Evolutionary conservation across 2,329 filamentous ascomycete species (phyloP), one percentile per base, ranked within the genome.

Genomic region (Elsinoe batatas): DNA sequence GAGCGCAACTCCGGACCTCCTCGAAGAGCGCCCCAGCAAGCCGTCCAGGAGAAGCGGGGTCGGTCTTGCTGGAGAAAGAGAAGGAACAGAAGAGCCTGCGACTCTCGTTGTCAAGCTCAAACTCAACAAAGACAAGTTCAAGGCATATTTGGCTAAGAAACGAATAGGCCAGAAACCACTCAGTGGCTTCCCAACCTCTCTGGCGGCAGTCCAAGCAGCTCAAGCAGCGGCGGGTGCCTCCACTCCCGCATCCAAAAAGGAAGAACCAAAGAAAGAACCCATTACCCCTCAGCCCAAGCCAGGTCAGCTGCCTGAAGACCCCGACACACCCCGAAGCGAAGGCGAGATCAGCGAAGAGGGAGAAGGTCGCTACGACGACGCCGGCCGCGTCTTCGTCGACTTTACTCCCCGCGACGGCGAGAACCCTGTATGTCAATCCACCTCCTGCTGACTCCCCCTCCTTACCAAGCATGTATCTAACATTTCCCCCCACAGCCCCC

Each of bases 61-160:
- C 13, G 66, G 79, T 55, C 76, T 78, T 56, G 79, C 82, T 60
- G 80, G 87, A 60, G 80, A 82, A 42, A 81, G 88, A 49, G 91
- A 96, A 65, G 89, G 91, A 61, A 93, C 80, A 55, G 85, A 90
- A 54, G 86, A 90, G 87, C 91, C 57, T 85, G 90, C 61, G 78
- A 83, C 71, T 8, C 70, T 90, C 51, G 74, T 90, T 22, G 80
- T 98, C 53, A 91, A 82, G 61, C 75, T 98, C 26, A 85, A 79
- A 67, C 80, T 97, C 55, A 74, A 79, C 43, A 83, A 80, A 58
- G 83, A 87, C 5, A 91, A 82, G 65, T 78, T 93, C 43, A 80
- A 79, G 60, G 83, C 85, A 64, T 77, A 83, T 54, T 69, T 85
- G 61, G 79, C 75, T 56, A 83, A 83, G 56, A 67, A 74, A 42